Percentiles rank a stretch among this genome's conserved stretches.
phyloP scores from a whole-genome alignment of 306 rosid genomes.

The Cicer pinnatifidum region DNA sequence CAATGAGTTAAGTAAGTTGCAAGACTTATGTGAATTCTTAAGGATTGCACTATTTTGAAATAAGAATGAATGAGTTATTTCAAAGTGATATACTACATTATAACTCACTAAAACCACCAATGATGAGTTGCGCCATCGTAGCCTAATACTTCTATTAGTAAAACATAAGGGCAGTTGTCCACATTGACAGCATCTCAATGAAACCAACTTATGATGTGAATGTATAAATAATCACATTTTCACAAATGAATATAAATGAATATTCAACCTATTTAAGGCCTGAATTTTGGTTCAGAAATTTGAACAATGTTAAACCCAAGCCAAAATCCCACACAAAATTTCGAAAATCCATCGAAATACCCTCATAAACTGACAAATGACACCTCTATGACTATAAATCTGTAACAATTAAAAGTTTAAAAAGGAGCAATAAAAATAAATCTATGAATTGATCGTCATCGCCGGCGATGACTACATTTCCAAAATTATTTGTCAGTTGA shows the following conservation, averaged over 20 bases:
- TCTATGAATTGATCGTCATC: slow-evolving; percentile 51
- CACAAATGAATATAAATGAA: slow-evolving; percentile 31
- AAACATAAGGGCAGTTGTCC: too few relatives aligned
- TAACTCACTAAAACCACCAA: too few relatives aligned
- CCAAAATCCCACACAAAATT: slow-evolving; percentile 17
- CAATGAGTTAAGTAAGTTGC: too few relatives aligned
- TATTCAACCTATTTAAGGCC: slow-evolving; percentile 22
- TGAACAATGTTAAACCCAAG: slow-evolving; percentile 34
- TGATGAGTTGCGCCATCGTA: too few relatives aligned
- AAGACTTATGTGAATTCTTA: too few relatives aligned
- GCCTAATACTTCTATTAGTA: too few relatives aligned
- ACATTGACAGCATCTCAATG: too few relatives aligned
- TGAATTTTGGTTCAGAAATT: slow-evolving; percentile 39
- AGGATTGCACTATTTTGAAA: too few relatives aligned
- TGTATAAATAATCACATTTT: slow-evolving; percentile 16
- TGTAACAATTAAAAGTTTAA: slow-evolving; percentile 1
- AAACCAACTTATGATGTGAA: background rate
- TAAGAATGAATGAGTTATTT: too few relatives aligned
- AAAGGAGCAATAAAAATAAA: slow-evolving; percentile 37
- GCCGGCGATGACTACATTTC: slow-evolving; percentile 40
- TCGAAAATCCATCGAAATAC: slow-evolving; percentile 33
- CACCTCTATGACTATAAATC: slow-evolving; percentile 30
- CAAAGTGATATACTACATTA: too few relatives aligned
- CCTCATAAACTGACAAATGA: slow-evolving; percentile 17
- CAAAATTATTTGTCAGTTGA: slow-evolving; percentile 25